Conservation (phyloP, 805 yeast species). For the Teunomyces panamensis region DNA sequence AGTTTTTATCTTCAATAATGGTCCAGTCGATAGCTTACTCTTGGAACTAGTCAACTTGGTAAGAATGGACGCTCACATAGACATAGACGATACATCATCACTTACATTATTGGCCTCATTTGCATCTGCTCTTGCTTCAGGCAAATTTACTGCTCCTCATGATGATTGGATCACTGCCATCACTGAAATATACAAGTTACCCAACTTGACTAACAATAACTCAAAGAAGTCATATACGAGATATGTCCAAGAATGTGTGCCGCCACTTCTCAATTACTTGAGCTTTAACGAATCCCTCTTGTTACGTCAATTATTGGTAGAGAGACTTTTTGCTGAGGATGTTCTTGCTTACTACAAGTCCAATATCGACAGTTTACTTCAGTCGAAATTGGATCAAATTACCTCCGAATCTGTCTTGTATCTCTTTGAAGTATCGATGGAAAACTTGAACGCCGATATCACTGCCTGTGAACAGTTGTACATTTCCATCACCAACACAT, state of each 20-base stretch:
- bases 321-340: slow-evolving; percentile 15
- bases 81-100: slow-evolving; percentile 30
- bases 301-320: slow-evolving; percentile 3
- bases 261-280: slow-evolving; percentile 2
- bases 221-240: slow-evolving; percentile 29
- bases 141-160: slow-evolving; percentile 2
- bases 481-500: slow-evolving; percentile 30
- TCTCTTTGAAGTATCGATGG: slow-evolving; percentile 27
- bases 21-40: slow-evolving; percentile 7
- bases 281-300: background rate
- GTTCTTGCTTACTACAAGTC: slow-evolving; percentile 16
- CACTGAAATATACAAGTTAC: slow-evolving; percentile 20
- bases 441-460: slow-evolving; percentile 27
- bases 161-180: slow-evolving; percentile 24
- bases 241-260: slow-evolving; percentile 21
- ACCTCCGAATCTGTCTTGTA: slow-evolving; percentile 10
- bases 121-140: slow-evolving; percentile 1
- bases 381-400: slow-evolving; percentile 13
- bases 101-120: slow-evolving; percentile 20
- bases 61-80: slow-evolving; percentile 23
- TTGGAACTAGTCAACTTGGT: slow-evolving; percentile 18
- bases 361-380: slow-evolving; percentile 28
- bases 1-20: slow-evolving; percentile 10
- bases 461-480: slow-evolving; percentile 48
- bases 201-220: slow-evolving; percentile 20